Percentiles rank a stretch among this genome's conserved stretches.
These are phyloP conservation scores for Dissoconium aciculare DNA, from an alignment of 2,329 filamentous ascomycete species.

Conservation along the genomic window DNA sequence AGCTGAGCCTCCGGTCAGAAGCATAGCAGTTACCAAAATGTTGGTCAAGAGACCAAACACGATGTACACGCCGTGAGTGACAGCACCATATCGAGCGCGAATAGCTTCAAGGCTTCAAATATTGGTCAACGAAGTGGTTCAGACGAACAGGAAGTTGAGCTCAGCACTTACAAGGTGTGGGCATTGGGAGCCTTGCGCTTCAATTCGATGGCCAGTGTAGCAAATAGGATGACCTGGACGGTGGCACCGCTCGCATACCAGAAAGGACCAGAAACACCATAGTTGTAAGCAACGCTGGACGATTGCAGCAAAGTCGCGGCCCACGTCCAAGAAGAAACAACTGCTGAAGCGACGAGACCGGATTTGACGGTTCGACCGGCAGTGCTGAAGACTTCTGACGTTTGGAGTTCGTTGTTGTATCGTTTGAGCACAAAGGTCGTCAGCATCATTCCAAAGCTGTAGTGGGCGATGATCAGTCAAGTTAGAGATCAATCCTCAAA, in stretches of 20 bases:
- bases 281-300: slow-evolving; percentile 62
- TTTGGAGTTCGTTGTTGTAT: slow-evolving; percentile 67
- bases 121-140: not conserved
- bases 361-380: slow-evolving; percentile 80
- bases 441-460: slow-evolving; percentile 51
- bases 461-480: slow-evolving; percentile 11
- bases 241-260: slow-evolving; percentile 56
- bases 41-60: slow-evolving; percentile 64
- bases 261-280: slow-evolving; percentile 50
- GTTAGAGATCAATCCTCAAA: slow-evolving; percentile 2
- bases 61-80: slow-evolving; percentile 64
- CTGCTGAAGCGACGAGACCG: slow-evolving; percentile 71
- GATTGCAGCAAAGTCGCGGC: slow-evolving; percentile 41
- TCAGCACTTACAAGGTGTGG: slow-evolving; percentile 37
- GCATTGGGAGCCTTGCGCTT: slow-evolving; percentile 79
- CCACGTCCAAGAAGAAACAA: slow-evolving; percentile 93
- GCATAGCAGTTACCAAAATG: slow-evolving; percentile 75
- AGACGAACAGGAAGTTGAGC: not conserved
- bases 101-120: slow-evolving; percentile 53
- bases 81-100: slow-evolving; percentile 59
- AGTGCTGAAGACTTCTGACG: slow-evolving; percentile 84
- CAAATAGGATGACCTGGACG: slow-evolving; percentile 78
- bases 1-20: slow-evolving; percentile 56
- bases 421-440: slow-evolving; percentile 57
- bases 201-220: slow-evolving; percentile 76